Percentiles rank a stretch among this genome's conserved stretches.
Conservation (phyloP, 2,329 filamentous ascomycete species). For the Chrysoporthe austroafricana region DNA sequence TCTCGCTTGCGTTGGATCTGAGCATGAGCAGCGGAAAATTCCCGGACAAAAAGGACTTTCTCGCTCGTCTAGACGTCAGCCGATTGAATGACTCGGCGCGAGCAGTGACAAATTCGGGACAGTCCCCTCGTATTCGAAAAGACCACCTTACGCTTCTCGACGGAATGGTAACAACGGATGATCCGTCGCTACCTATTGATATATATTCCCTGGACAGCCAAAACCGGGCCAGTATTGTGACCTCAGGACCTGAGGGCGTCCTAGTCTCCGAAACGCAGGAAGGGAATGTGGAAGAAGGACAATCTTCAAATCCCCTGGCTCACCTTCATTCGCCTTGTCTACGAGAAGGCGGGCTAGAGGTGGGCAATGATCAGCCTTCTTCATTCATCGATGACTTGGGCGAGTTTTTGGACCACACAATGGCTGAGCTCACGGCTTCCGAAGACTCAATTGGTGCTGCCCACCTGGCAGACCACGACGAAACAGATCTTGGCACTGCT, state of each 20-base stretch:
- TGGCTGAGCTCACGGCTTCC: neutral
- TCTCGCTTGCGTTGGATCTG: conserved; percentile 49
- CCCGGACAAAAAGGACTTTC: conserved; percentile 47
- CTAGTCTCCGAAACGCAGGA: neutral
- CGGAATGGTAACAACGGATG: neutral
- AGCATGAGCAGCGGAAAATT: conserved; percentile 48
- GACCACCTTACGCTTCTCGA: too few relatives aligned
- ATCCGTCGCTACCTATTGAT: too few relatives aligned
- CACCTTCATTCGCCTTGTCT: neutral
- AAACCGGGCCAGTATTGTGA: neutral
- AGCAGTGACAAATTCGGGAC: neutral
- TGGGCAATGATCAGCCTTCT: neutral
- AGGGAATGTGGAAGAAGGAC: neutral
- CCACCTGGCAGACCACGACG: neutral
- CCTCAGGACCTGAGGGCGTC: too few relatives aligned
- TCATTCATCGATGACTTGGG: neutral
- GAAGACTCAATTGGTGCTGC: neutral
- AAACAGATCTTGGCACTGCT: neutral
- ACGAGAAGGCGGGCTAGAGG: neutral
- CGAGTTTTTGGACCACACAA: neutral
- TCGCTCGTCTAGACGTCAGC: conserved; percentile 38
- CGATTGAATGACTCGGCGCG: neutral
- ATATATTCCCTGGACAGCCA: neutral
- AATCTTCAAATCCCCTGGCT: neutral
- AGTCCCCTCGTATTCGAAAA: neutral